Conservation (phyloP, 441 rosid genomes). For the Populus hybrid region DNA sequence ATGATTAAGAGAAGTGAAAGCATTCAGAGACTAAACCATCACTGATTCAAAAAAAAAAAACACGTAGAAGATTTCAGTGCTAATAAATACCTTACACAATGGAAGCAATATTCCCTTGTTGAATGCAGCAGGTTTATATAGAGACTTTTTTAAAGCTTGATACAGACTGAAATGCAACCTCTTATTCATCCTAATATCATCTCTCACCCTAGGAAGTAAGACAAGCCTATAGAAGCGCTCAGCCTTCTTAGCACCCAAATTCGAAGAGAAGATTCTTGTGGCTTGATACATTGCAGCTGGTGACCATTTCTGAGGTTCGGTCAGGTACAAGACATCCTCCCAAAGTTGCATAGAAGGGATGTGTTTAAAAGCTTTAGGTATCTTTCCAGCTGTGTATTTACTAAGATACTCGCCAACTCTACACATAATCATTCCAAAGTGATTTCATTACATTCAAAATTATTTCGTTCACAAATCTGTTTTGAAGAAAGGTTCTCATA, state of each 20-base stretch:
- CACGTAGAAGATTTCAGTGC: background rate
- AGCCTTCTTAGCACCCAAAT: constrained; percentile 63
- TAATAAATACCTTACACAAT: constrained; percentile 58
- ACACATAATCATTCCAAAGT: constrained; percentile 16
- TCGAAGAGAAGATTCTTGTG: constrained; percentile 80
- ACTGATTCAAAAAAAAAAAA: background rate
- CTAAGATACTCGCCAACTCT: constrained; percentile 73
- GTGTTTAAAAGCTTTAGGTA: constrained; percentile 81
- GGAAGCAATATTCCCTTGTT: constrained; percentile 88
- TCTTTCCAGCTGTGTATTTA: constrained; percentile 77
- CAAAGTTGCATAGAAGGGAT: constrained; percentile 69
- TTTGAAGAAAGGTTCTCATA: background rate
- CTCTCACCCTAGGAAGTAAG: constrained; percentile 86
- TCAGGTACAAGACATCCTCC: constrained; percentile 82
- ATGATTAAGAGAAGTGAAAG: background rate
- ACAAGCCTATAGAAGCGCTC: constrained; percentile 70
- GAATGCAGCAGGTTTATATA: constrained; percentile 88
- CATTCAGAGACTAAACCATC: background rate
- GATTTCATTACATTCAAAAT: background rate
- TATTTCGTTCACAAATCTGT: background rate
- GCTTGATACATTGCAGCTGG: constrained; percentile 90
- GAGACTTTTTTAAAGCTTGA: constrained; percentile 71
- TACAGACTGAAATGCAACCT: constrained; percentile 76
- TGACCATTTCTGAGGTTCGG: constrained; percentile 93
- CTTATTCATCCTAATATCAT: constrained; percentile 74